Evolutionary conservation across 176 grass and related monocot species (phyloP), one percentile per base, ranked within the genome.

Genomic region (Olyra latifolia): DNA sequence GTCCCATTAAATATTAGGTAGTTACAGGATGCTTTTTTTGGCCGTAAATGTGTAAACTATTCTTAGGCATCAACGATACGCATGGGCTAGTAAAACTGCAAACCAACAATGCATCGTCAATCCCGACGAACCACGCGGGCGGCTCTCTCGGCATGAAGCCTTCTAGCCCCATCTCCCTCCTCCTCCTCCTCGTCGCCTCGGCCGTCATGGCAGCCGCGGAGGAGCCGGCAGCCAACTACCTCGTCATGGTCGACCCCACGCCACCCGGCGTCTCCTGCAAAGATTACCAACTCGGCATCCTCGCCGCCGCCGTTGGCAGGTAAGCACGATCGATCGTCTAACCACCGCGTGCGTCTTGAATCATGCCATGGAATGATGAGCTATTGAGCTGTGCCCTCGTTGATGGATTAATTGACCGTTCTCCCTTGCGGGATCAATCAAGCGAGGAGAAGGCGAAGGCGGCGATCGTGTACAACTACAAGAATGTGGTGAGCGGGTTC

Each of bases 391-490:
- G 12, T 3, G 53, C 0, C 15, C 43, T 30, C 1, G 28, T 41
- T 42, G 32, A 35, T 35, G 32, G 32, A 35, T 35, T 2, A 35
- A 35, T 35, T n/a, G n/a, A n/a, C n/a, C n/a, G n/a, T 47, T 14
- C 50, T 25, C 3, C 43, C 10, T 60, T 66, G 8, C 60, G 57
- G 3, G 4, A 20, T 45, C 9, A 30, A 29, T 11, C 1, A 65
- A 97, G 94, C 22, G 89, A 94, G 78, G 89, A 84, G 44, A 86
- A 86, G 58, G 94, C 94, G 6, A 92, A 88, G 75, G 78, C 48
- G 8, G 69, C 87, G 23, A 32, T 94, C 0, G 30, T 97, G 55
- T 97, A 97, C 78, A 86, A 94, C 79, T 97, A 94, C 85, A 88
- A 16, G 76, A 83, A 93, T 27, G 91, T 91, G 6, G 17, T 91